Percentiles rank a stretch among this genome's conserved stretches.
Evolutionary conservation across 352 stramenopile genomes (phyloP).

Genomic region (Discostella stelligera): DNA sequence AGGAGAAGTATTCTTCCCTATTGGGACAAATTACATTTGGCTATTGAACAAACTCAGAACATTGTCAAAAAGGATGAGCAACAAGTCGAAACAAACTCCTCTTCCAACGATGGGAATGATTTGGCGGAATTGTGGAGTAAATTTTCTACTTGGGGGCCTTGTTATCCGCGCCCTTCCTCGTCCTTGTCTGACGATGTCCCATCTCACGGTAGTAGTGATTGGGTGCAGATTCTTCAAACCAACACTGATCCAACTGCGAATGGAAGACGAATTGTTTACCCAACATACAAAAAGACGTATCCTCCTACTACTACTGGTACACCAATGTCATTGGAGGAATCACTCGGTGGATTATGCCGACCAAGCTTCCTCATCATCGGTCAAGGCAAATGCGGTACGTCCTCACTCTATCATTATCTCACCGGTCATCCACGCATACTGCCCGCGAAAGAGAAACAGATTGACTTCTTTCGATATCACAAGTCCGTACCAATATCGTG

Average conservation of each 20-base stretch:
- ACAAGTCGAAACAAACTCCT: not conserved
- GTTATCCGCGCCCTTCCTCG: slow-evolving; percentile 21
- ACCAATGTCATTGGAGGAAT: not conserved
- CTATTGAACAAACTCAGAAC: slow-evolving; percentile 30
- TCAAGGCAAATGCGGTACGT: slow-evolving; percentile 81
- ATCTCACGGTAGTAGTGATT: slow-evolving; percentile 12
- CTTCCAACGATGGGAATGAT: not conserved
- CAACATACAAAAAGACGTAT: slow-evolving; percentile 13
- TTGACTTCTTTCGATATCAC: slow-evolving; percentile 80
- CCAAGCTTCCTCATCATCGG: slow-evolving; percentile 82
- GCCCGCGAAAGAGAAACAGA: slow-evolving; percentile 76
- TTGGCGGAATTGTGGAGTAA: slow-evolving; percentile 25
- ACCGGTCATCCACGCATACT: slow-evolving; percentile 66
- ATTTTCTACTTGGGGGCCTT: slow-evolving; percentile 33
- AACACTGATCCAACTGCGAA: slow-evolving; percentile 16
- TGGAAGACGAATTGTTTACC: slow-evolving; percentile 27
- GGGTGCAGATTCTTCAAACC: slow-evolving; percentile 33
- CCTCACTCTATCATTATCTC: slow-evolving; percentile 80
- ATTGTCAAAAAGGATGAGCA: not conserved
- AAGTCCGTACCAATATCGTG: slow-evolving; percentile 49
- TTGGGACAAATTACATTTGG: slow-evolving; percentile 42
- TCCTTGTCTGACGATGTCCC: not conserved
- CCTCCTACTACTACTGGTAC: not conserved
- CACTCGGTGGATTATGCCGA: slow-evolving; percentile 55
- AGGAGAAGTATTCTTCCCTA: slow-evolving; percentile 25